Conservation (phyloP, 805 yeast species). For the Sugiyamaella qingdaonensis region DNA sequence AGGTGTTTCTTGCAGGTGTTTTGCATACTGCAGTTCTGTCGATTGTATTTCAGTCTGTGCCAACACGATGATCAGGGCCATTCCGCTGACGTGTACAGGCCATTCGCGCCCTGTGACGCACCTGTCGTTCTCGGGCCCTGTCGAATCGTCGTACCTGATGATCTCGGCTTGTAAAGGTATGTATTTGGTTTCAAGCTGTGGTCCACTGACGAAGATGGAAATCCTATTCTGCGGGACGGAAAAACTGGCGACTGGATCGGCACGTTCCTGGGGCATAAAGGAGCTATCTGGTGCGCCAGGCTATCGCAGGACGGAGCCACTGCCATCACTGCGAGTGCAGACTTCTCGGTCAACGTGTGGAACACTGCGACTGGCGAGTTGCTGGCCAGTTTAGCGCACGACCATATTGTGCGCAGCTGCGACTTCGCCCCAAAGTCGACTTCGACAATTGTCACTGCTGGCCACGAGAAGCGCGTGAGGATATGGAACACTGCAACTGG, state of each 20-base stretch:
- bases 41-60: too few relatives aligned
- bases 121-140: conserved; percentile 25
- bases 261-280: conserved; percentile 34
- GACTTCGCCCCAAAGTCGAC: conserved; percentile 13
- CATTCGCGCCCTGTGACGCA: conserved; percentile 35
- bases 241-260: conserved; percentile 37
- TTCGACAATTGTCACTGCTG: conserved; percentile 24
- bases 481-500: conserved; percentile 23
- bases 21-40: too few relatives aligned
- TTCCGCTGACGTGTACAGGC: conserved; percentile 35
- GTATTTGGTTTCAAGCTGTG: conserved; percentile 5
- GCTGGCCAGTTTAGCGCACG: conserved; percentile 19
- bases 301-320: conserved; percentile 22
- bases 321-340: conserved; percentile 33
- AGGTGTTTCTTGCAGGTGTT: too few relatives aligned
- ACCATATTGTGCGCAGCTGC: conserved; percentile 25
- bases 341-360: conserved; percentile 30
- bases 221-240: conserved; percentile 34
- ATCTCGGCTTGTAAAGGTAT: conserved; percentile 34
- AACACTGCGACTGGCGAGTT: conserved; percentile 19
- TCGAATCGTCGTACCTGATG: conserved; percentile 19
- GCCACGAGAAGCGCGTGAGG: conserved; percentile 26
- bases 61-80: conserved; percentile 20
- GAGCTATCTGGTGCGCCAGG: conserved; percentile 33
- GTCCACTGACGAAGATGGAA: too few relatives aligned